These are phyloP conservation scores for Starmerella sp. DNA, from an alignment of 805 yeast species.

Conservation along the genomic window DNA sequence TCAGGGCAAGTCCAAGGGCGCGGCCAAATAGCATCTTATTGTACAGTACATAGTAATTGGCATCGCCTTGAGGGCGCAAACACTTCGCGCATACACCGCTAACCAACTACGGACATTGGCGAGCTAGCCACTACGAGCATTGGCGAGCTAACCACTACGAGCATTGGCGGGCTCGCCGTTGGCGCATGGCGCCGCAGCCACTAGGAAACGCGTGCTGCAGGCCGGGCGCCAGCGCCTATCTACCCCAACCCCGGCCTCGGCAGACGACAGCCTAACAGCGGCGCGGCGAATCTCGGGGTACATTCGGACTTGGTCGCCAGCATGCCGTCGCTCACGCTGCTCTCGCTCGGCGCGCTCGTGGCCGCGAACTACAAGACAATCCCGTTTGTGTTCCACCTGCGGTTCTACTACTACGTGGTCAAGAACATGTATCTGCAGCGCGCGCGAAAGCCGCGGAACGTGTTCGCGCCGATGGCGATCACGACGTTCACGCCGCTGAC, in stretches of 20 bases:
- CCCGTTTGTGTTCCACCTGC: slow-evolving; percentile 53
- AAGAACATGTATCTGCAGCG: slow-evolving; percentile 18
- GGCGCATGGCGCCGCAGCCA: background rate
- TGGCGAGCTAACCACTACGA: too few species aligned
- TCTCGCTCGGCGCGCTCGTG: slow-evolving; percentile 22
- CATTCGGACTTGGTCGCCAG: too few species aligned
- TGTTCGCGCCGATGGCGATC: slow-evolving; percentile 13
- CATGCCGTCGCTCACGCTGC: slow-evolving; percentile 4
- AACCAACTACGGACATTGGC: too few species aligned
- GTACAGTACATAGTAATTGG: background rate
- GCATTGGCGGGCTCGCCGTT: too few species aligned
- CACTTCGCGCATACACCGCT: too few species aligned
- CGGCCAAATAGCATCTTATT: background rate
- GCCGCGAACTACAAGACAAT: slow-evolving; percentile 47
- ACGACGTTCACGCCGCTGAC: slow-evolving; percentile 55
- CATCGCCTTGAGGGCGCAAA: background rate
- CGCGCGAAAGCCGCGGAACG: background rate
- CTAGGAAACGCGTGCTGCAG: background rate
- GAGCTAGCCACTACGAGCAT: too few species aligned
- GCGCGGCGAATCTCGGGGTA: background rate
- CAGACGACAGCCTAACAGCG: background rate
- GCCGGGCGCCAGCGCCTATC: background rate
- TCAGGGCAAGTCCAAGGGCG: slow-evolving; percentile 18
- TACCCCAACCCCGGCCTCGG: background rate
- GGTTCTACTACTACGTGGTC: slow-evolving; percentile 45